A percentile compares a stretch with the other conserved stretches of the same genome.
These are phyloP conservation scores for Diaporthe sp. DNA, from an alignment of 2,329 filamentous ascomycete species.

Conservation along the genomic window DNA sequence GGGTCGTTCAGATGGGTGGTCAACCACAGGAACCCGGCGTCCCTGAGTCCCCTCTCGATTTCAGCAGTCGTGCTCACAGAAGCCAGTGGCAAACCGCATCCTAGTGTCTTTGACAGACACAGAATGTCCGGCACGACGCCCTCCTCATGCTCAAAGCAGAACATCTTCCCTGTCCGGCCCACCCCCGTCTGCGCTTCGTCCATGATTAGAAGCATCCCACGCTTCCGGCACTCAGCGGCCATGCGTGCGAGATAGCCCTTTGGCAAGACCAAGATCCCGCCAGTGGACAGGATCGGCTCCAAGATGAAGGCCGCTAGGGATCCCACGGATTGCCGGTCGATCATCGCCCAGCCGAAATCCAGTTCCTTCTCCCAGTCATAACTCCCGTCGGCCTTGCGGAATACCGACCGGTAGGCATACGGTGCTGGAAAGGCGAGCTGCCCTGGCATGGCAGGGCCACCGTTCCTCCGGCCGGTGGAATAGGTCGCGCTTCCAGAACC, in stretches of 20 bases:
- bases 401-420: slow-evolving; percentile 73
- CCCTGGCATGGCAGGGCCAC: slow-evolving; percentile 65
- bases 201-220: slow-evolving; percentile 70
- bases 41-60: slow-evolving; percentile 61
- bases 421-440: slow-evolving; percentile 71
- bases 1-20: slow-evolving; percentile 71
- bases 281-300: slow-evolving; percentile 70
- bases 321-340: slow-evolving; percentile 70
- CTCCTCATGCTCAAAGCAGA: slow-evolving; percentile 69
- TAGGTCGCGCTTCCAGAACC: slow-evolving; percentile 67
- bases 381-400: slow-evolving; percentile 68
- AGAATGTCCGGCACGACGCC: slow-evolving; percentile 64
- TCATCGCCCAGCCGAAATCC: slow-evolving; percentile 72
- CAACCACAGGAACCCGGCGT: slow-evolving; percentile 62
- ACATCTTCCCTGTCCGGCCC: slow-evolving; percentile 69
- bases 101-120: slow-evolving; percentile 67
- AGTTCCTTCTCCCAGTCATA: slow-evolving; percentile 78
- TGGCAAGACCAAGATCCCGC: slow-evolving; percentile 70
- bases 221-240: slow-evolving; percentile 64
- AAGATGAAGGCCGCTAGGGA: slow-evolving; percentile 74
- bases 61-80: slow-evolving; percentile 63
- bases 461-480: slow-evolving; percentile 63
- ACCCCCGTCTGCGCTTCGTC: slow-evolving; percentile 74
- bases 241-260: slow-evolving; percentile 68
- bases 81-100: slow-evolving; percentile 65